These are phyloP conservation scores for Esteya vermicola DNA, from an alignment of 2,329 filamentous ascomycete species.

Conservation along the genomic window DNA sequence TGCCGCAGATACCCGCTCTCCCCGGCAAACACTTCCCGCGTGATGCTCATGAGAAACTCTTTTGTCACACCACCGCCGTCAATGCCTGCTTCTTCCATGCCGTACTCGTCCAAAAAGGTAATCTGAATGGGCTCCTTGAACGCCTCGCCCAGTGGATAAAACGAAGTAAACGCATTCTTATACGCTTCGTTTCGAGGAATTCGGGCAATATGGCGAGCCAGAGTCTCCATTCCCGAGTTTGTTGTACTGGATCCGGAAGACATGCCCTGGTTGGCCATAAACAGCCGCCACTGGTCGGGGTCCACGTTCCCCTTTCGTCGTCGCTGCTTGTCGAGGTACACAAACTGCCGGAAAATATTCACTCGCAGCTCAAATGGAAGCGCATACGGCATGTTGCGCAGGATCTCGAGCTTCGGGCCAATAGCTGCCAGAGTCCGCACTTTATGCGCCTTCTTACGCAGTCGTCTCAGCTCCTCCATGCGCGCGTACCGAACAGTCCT, in stretches of 20 bases:
- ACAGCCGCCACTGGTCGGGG: constrained; percentile 60
- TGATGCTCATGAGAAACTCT: constrained; percentile 85
- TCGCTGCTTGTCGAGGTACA: constrained; percentile 65
- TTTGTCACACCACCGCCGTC: constrained; percentile 96
- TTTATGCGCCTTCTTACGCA: constrained; percentile 52
- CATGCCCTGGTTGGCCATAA: constrained; percentile 28
- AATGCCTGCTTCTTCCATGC: constrained; percentile 77
- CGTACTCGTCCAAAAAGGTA: constrained; percentile 87
- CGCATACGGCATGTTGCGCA: constrained; percentile 93
- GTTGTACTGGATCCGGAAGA: constrained; percentile 5
- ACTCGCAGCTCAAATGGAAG: constrained; percentile 89
- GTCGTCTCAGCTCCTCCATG: constrained; percentile 46
- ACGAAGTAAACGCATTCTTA: constrained; percentile 70
- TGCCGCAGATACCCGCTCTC: constrained; percentile 29
- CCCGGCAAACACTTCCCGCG: constrained; percentile 63
- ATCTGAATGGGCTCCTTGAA: constrained; percentile 95
- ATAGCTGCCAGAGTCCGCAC: constrained; percentile 64
- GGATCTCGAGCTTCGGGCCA: constrained; percentile 73
- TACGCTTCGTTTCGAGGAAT: constrained; percentile 67
- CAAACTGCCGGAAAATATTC: constrained; percentile 84
- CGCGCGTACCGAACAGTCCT: constrained; percentile 48
- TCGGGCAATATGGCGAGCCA: constrained; percentile 56
- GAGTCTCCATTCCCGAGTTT: constrained; percentile 19
- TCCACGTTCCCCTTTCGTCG: constrained; percentile 56
- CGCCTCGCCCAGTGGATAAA: constrained; percentile 66